phyloP scores from a whole-genome alignment of 2,329 filamentous ascomycete species.

The Aspergillus luchuensis region DNA sequence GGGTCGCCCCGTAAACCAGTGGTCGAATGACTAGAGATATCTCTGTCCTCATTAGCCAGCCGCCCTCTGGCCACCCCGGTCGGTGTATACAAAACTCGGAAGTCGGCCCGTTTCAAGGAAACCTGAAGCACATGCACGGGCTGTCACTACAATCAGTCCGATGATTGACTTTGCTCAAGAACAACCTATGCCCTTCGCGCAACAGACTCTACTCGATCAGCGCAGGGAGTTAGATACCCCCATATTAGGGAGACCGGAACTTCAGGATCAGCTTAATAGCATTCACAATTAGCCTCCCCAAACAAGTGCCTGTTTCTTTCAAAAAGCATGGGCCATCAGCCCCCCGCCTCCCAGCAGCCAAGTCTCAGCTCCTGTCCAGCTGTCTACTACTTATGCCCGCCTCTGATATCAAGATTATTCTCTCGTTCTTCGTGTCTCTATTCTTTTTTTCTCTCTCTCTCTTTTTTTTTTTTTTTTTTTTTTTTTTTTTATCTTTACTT shows the following conservation, averaged over 20 bases:
- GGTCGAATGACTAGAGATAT: constrained; percentile 26
- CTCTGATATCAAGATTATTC: not conserved
- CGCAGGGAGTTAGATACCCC: not conserved
- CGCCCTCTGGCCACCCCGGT: constrained; percentile 9
- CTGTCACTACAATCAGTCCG: not conserved
- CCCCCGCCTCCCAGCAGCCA: not conserved
- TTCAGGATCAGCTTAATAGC: not conserved
- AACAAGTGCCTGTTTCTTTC: not conserved
- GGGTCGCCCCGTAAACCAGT: constrained; percentile 32
- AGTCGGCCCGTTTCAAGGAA: not conserved
- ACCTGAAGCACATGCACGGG: not conserved
- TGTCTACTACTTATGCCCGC: not conserved
- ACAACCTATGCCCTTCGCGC: not conserved
- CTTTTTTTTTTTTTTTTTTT: not conserved
- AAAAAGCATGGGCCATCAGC: constrained; percentile 12
- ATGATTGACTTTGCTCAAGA: not conserved
- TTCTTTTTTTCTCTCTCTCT: not conserved
- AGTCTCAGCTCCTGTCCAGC: not conserved
- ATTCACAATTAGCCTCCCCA: not conserved
- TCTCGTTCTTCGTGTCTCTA: not conserved
- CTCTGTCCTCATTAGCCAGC: constrained; percentile 8
- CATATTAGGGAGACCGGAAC: not conserved
- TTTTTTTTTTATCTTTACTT: not conserved
- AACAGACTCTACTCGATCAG: not conserved
- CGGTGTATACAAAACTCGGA: constrained; percentile 20